Conservation (phyloP, 2,329 filamentous ascomycete species). For the Aspergillus vadensis region DNA sequence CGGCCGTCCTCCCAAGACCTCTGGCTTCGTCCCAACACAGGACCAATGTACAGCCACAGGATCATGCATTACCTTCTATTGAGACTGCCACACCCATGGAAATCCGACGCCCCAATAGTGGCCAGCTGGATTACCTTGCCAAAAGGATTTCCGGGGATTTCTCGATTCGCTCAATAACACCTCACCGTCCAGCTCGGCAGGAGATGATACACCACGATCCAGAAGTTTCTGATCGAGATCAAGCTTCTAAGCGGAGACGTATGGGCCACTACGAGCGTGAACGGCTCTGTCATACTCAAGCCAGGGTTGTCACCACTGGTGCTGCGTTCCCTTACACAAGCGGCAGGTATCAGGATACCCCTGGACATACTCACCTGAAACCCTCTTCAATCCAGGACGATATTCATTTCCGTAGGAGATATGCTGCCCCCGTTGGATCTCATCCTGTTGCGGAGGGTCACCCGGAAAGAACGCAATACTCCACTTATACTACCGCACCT, state of each 20-base stretch:
- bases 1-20: conserved; percentile 21
- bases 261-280: conserved; percentile 29
- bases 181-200: conserved; percentile 25
- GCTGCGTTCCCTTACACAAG: conserved; percentile 18
- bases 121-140: conserved; percentile 31
- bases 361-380: conserved; percentile 20
- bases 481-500: conserved; percentile 19
- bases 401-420: conserved; percentile 26
- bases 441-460: conserved; percentile 21
- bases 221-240: conserved; percentile 29
- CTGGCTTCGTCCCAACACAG: conserved; percentile 20
- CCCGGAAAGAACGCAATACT: conserved; percentile 18
- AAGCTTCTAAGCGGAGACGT: conserved; percentile 37
- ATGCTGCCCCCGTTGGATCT: conserved; percentile 24
- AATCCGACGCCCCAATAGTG: conserved; percentile 26
- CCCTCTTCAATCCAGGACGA: conserved; percentile 22
- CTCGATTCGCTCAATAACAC: conserved; percentile 34
- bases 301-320: conserved; percentile 15
- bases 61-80: conserved; percentile 40
- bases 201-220: conserved; percentile 24
- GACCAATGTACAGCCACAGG: conserved; percentile 27
- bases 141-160: conserved; percentile 32
- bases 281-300: conserved; percentile 16
- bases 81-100: conserved; percentile 31
- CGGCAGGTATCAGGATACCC: conserved; percentile 19